These are phyloP conservation scores for Microthyrium microscopicum DNA, from an alignment of 2,329 filamentous ascomycete genomes.

Conservation along the genomic window DNA sequence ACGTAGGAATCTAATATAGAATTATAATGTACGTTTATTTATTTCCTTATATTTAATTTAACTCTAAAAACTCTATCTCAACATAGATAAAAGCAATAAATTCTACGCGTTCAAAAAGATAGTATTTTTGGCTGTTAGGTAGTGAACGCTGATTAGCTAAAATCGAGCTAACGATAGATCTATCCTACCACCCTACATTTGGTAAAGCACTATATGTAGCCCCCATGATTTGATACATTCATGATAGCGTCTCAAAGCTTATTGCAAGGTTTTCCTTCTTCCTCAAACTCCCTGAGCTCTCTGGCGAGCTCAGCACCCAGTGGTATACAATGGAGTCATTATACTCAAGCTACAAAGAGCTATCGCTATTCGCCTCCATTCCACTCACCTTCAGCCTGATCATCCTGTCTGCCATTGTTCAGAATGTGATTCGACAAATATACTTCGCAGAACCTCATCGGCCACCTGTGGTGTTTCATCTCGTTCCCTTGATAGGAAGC, in stretches of 20 bases:
- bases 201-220: no score
- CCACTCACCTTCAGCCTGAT: neutral
- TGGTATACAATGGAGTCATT: no score
- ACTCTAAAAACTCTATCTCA: constrained; percentile 1
- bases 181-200: no score
- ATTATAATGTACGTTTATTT: neutral
- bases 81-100: no score
- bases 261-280: no score
- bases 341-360: neutral
- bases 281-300: no score
- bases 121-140: neutral
- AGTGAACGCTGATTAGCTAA: neutral
- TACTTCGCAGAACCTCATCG: constrained; percentile 52
- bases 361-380: neutral
- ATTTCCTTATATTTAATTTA: neutral
- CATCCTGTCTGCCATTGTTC: neutral
- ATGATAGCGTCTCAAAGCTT: no score
- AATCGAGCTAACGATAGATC: no score
- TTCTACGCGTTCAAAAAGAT: neutral
- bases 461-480: constrained; percentile 59
- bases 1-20: neutral
- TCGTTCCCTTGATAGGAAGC: constrained; percentile 42
- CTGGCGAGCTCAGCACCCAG: no score
- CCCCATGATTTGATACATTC: no score
- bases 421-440: constrained; percentile 48